Percentiles rank a stretch among this genome's conserved stretches.
Conservation (phyloP, 192 early-diverging fungal species). For the Funneliformis mosseae region DNA sequence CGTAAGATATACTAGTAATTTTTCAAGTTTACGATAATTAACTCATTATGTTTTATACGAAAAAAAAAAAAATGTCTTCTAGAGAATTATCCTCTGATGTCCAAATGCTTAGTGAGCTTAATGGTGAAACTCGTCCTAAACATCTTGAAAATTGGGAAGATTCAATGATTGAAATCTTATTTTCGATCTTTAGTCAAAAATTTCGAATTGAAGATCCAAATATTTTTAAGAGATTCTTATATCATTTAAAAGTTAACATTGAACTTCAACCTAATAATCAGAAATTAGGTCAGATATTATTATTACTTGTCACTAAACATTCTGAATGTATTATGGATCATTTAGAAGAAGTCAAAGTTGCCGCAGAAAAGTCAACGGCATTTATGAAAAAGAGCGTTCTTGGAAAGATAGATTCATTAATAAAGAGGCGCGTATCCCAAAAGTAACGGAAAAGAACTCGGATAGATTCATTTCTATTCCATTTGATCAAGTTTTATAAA, state of each 20-base stretch:
- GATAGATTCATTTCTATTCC: background rate
- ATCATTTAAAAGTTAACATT: background rate
- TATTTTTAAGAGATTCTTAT: constrained; percentile 12
- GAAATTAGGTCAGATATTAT: constrained; percentile 26
- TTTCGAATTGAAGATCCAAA: background rate
- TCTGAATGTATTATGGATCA: constrained; percentile 3
- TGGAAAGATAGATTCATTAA: background rate
- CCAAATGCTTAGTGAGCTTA: background rate
- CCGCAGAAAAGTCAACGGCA: constrained; percentile 16
- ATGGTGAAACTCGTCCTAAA: background rate
- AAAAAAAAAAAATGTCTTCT: background rate
- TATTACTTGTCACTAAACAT: constrained; percentile 31
- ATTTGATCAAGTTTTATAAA: constrained; percentile 21
- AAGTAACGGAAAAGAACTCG: background rate
- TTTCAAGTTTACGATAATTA: background rate
- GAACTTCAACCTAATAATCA: constrained; percentile 16
- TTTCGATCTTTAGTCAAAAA: constrained; percentile 27
- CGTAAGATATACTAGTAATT: background rate
- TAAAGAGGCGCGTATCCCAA: background rate
- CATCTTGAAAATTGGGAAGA: constrained; percentile 1
- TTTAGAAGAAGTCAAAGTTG: constrained; percentile 2
- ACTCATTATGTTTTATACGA: background rate
- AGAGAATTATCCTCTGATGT: constrained; percentile 13
- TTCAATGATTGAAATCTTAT: constrained; percentile 13
- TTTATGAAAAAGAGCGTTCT: constrained; percentile 29